Evolutionary conservation across 768 basidiomycete species (phyloP), one percentile per base, ranked within the genome.

Genomic region (Hygrophorus russula): DNA sequence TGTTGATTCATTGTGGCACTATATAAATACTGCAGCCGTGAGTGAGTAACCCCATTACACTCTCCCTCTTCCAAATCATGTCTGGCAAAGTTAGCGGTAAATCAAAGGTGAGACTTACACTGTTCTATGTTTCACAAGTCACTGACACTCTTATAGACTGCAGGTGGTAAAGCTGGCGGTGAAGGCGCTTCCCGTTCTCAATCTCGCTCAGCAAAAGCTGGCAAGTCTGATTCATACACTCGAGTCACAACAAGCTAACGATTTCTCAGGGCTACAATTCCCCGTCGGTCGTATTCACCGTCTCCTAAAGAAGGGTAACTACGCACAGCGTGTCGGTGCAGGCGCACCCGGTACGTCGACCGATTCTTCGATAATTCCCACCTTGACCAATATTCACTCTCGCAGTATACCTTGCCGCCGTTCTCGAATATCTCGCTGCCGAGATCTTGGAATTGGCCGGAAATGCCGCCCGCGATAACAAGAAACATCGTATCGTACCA

Each of bases 401-500:
- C 51, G n/a, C 19, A 78, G 80, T 87, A 49, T 86, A 86, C 63
- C 76, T 86, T 49, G 83, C 82, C 28, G 82, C 82, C 19, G 82
- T 85, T 52, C 74, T 86, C 52, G 84, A 85, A 60, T 83, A 87
- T 58, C 76, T 87, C 51, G 78, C 82, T 43, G 83, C 83, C 42
- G 83, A 87, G 63, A 85, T 87, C 60, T 76, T 87, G 48, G 83
- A 87, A 61, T 68, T 87, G 29, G 85, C 83, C 49, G 85, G 83
- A 36, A 80, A 80, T 54, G 80, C 80, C 29, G 80, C 75, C 17
- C 71, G 75, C 44, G 75, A 71, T 62, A 76, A 76, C 65, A 76
- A 81, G 74, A 80, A 85, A 69, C 76, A 79, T 54, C 82, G 85
- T 75, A 86, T 87, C 60, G 81, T 82, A 41, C 86, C 82, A 47